A percentile compares a stretch with the other conserved stretches of the same genome.
These are phyloP conservation scores for Hymenoscyphus occultus DNA, from an alignment of 2,329 filamentous ascomycete species.

Conservation along the genomic window DNA sequence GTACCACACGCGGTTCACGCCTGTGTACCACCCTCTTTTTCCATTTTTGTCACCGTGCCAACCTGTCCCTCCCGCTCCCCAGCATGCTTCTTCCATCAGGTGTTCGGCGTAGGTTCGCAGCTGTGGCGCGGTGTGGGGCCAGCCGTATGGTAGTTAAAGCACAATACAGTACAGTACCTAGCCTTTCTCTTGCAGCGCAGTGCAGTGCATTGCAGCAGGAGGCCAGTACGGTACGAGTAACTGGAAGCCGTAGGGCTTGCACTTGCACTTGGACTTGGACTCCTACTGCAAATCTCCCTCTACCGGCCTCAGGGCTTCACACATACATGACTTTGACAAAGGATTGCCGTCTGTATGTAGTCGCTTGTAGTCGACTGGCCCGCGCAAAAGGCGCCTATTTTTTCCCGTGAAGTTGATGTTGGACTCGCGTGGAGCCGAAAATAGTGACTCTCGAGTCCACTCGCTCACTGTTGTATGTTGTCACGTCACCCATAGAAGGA, in stretches of 20 bases:
- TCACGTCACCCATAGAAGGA: not conserved
- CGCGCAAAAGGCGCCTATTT: not conserved
- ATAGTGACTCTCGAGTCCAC: not conserved
- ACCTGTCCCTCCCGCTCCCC: not conserved
- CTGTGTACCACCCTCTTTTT: not conserved
- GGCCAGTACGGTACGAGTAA: too few relatives aligned
- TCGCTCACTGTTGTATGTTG: not conserved
- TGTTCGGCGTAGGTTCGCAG: constrained; percentile 8
- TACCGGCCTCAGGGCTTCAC: not conserved
- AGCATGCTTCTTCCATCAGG: constrained; percentile 6
- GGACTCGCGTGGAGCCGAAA: constrained; percentile 1
- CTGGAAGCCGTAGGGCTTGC: too few relatives aligned
- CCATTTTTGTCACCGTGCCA: not conserved
- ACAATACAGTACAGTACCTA: constrained; percentile 6
- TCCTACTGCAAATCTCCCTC: too few relatives aligned
- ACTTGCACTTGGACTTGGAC: too few relatives aligned
- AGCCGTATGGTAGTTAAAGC: not conserved
- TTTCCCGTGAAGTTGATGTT: not conserved
- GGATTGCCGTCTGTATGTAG: not conserved
- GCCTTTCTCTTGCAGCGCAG: not conserved
- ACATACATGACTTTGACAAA: not conserved
- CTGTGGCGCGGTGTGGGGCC: not conserved
- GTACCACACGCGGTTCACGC: not conserved
- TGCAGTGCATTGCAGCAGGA: constrained; percentile 1
- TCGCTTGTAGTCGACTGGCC: not conserved